Evolutionary conservation across 441 rosid genomes (phyloP), one percentile per base, ranked within the genome.

Genomic region (Viola pubescens): DNA sequence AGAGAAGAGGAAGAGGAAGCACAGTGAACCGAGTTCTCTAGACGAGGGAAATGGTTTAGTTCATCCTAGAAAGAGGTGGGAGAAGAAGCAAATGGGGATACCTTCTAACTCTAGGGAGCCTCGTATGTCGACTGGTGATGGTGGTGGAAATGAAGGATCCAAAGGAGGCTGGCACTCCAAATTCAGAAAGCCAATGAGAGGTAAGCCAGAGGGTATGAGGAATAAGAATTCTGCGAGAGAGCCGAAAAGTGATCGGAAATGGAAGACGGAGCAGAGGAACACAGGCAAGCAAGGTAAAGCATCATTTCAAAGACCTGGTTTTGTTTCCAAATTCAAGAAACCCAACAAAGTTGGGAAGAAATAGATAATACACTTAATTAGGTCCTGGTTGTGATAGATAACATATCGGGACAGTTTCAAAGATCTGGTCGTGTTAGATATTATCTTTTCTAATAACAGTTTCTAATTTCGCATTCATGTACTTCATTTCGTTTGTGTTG

Each of bases 31-130:
- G 11, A 63, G 55, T 44, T 48, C 48, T 41, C 40, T 8, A 3
- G 43, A 61, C 2, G 46, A 19, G 52, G 67, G 52, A 56, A 62
- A 63, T 8, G 67, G 58, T 57, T 63, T 62, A 3, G 12, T 34
- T 9, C 75, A 71, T 59, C 43, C 58, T 40, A 66, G 56, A 61
- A 75, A 74, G 76, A 74, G 82, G 63, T 59, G 76, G 68, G 77
- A 61, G 59, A 59, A 50, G 53, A 67, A 65, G 59, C 52, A 51
- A 34, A 51, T 39, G 1, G 39, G 9, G 11, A 65, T 13, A 5
- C 48, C 37, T 11, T 37, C 56, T 19, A 16, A 16, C 37, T 63
- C 60, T 10, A 69, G 54, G 1, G 54, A 67, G 52, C 64, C 50
- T 54, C 56, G 0, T 48, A n/a, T 8, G 42, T 48, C 66, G 44